Evolutionary conservation across 2,329 filamentous ascomycete genomes (phyloP).

Genomic region (Microdochium paspali): DNA sequence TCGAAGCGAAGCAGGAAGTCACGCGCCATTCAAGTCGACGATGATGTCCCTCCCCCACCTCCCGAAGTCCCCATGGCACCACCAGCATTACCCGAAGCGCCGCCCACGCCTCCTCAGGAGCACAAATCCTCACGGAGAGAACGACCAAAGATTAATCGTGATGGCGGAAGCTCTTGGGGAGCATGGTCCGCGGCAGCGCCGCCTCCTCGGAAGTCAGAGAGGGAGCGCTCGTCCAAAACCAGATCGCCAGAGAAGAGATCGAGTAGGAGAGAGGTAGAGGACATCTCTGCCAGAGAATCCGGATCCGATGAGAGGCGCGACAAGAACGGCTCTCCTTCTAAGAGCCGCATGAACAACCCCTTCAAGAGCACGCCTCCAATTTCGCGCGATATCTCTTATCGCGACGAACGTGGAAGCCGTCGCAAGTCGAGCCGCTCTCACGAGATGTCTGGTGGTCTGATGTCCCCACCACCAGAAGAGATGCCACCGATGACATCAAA

Average conservation of each 20-base stretch:
- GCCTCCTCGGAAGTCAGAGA: conserved; percentile 38
- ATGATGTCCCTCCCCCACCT: conserved; percentile 31
- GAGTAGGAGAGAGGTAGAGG: conserved; percentile 52
- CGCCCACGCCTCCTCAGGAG: conserved; percentile 42
- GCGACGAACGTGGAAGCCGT: conserved; percentile 49
- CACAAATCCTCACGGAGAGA: conserved; percentile 61
- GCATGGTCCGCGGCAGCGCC: conserved; percentile 55
- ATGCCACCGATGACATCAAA: conserved; percentile 59
- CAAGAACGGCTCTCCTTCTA: conserved; percentile 33
- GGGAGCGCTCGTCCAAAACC: conserved; percentile 47
- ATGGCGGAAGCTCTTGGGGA: conserved; percentile 62
- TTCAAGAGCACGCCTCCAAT: conserved; percentile 61
- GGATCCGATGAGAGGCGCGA: conserved; percentile 48
- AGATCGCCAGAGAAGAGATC: conserved; percentile 53
- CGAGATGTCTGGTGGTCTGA: conserved; percentile 54
- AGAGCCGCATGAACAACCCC: conserved; percentile 51
- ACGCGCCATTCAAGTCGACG: conserved; percentile 20
- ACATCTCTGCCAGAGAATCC: conserved; percentile 59
- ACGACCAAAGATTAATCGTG: conserved; percentile 65
- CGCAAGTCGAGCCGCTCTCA: conserved; percentile 54
- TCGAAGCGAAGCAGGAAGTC: conserved; percentile 28
- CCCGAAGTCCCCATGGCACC: conserved; percentile 37
- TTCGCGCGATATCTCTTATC: conserved; percentile 59
- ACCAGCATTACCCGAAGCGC: conserved; percentile 36
- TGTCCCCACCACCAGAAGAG: conserved; percentile 66